Evolutionary conservation across 2,329 filamentous ascomycete genomes (phyloP), one percentile per base, ranked within the genome.

Genomic region (Fusarium circinatum): DNA sequence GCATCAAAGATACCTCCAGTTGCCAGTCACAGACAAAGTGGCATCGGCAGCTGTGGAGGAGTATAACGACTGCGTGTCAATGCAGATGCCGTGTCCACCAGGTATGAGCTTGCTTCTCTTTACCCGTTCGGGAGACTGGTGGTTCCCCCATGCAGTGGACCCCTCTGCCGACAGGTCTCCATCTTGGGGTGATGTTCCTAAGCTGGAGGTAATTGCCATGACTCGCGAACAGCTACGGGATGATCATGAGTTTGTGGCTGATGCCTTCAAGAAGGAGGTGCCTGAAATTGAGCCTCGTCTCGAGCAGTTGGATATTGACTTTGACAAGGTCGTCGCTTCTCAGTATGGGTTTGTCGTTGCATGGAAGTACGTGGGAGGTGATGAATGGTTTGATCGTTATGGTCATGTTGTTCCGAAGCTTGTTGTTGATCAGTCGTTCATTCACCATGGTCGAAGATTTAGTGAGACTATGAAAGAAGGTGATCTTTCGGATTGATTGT

Each of bases 401-500:
- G 51, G 51, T 0, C 51, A 54, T 9, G 20, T 39, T 54, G 24
- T 54, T n/a, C 51, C 51, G 2, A 8, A 54, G 14, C 26, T 39
- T 7, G 7, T 18, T 3, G 5, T 26, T 28, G 34, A 39, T 11
- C 14, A 54, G 14, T 26, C 34, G 4, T 9, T 9, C 2, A 22
- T 54, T 6, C 48, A 51, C 4, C n/a, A 20, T 3, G 30, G 30
- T 4, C 34, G 24, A 17, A 2, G 14, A 6, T 26, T 20, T 20
- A 54, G 32, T 54, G 24, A 22, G 2, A 12, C n/a, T 28, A 9
- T 5, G 24, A 2, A 15, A n/a, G 14, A 38, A n/a, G 34, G 2
- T 7, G n/a, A 13, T 9, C 11, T 9, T 34, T 51, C 15, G 1
- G n/a, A 22, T 12, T 52, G 7, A 2, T 3, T 13, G 22, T 1